These are phyloP conservation scores for Dimocarpus longan DNA, from an alignment of 345 rosid species.

Conservation along the genomic window DNA sequence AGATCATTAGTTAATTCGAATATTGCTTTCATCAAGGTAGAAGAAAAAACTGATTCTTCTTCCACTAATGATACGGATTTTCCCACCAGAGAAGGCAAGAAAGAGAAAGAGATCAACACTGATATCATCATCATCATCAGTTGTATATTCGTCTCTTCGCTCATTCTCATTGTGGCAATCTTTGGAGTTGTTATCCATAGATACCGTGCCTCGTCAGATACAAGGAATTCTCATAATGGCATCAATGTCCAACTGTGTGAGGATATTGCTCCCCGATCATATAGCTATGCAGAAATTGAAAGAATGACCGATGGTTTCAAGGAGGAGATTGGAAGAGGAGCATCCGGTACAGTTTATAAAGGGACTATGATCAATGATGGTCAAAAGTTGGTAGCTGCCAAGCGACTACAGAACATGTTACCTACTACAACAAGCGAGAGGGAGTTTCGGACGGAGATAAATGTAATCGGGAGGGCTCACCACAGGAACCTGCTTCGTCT, in stretches of 20 bases:
- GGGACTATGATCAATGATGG: conserved; percentile 17
- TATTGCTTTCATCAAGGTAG: conserved; percentile 22
- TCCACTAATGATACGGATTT: background rate
- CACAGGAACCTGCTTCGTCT: conserved; percentile 34
- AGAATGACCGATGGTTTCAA: conserved; percentile 18
- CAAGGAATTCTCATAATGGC: background rate
- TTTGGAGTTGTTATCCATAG: conserved; percentile 9
- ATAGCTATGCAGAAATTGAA: conserved; percentile 14
- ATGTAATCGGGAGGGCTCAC: conserved; percentile 35
- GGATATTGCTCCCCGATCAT: conserved; percentile 11
- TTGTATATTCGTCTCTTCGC: background rate
- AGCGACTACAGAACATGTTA: conserved; percentile 29
- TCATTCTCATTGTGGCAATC: conserved; percentile 11
- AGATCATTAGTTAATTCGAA: background rate
- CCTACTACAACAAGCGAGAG: conserved; percentile 16
- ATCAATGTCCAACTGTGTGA: background rate
- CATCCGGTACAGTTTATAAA: conserved; percentile 30
- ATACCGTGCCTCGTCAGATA: background rate
- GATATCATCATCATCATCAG: background rate
- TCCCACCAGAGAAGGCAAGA: background rate
- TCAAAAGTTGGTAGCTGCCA: conserved; percentile 22
- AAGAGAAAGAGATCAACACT: background rate
- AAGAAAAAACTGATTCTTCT: background rate
- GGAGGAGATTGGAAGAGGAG: conserved; percentile 28
- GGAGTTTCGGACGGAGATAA: conserved; percentile 28